Conservation (phyloP, 140 eudicot genomes). For the Senecio squalidus region DNA sequence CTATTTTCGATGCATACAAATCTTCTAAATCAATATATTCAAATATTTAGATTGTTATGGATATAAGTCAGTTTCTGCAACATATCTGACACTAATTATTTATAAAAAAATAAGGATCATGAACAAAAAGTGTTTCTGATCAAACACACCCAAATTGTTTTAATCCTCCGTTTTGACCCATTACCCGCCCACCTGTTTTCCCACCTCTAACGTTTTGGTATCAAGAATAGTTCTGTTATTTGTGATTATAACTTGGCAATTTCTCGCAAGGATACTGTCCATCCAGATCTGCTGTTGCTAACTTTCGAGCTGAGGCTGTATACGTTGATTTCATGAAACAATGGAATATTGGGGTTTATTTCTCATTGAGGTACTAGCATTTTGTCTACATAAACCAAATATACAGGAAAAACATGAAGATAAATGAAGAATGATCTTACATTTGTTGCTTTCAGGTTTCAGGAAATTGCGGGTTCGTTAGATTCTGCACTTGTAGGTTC, state of each 20-base stretch:
- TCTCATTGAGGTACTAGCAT: constrained; percentile 66
- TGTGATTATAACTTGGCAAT: constrained; percentile 14
- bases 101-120: no score
- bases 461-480: constrained; percentile 94
- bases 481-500: constrained; percentile 71
- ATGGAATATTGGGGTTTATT: constrained; percentile 96
- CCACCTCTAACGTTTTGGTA: not conserved
- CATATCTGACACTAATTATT: no score
- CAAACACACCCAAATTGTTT: no score
- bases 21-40: no score
- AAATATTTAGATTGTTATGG: no score
- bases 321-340: constrained; percentile 88
- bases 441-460: constrained; percentile 58
- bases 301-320: constrained; percentile 74
- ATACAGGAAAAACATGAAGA: constrained; percentile 4
- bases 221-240: not conserved
- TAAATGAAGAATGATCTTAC: not conserved
- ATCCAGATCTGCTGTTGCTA: constrained; percentile 72
- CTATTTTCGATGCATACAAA: no score
- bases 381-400: no score
- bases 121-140: no score
- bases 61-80: no score
- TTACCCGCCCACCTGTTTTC: no score
- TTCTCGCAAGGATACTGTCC: constrained; percentile 70
- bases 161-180: no score